These are phyloP conservation scores for Perkinsus olseni DNA, from an alignment of 169 alveolate species.

Conservation along the genomic window DNA sequence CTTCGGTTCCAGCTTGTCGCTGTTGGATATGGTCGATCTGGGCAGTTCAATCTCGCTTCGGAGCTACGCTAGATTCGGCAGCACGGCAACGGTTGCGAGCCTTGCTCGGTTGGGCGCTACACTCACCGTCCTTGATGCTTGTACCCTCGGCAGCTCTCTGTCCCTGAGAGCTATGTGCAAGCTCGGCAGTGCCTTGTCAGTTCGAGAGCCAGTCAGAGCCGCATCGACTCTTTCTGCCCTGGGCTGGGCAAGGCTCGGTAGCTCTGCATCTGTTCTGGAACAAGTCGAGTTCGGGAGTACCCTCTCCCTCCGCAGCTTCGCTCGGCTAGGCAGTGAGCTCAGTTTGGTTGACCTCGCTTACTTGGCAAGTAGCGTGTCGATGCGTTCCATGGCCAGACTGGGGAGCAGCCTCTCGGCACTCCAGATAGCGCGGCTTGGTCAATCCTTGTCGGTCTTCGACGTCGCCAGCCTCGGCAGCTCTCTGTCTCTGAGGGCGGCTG, in stretches of 20 bases:
- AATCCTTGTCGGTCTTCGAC: not conserved
- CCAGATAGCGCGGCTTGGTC: not conserved
- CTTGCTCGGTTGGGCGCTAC: not conserved
- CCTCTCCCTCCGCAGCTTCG: not conserved
- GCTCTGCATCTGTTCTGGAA: not conserved
- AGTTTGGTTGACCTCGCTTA: not conserved
- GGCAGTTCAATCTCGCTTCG: conserved; percentile 1
- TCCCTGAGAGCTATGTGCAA: not conserved
- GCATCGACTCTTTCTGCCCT: not conserved
- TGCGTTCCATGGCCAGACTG: not conserved
- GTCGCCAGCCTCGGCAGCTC: not conserved
- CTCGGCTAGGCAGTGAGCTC: not conserved
- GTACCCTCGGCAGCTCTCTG: not conserved
- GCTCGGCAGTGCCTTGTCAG: not conserved
- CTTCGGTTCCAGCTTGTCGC: not conserved
- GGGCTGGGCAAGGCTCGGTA: not conserved
- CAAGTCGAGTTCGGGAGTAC: not conserved
- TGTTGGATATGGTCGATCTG: conserved; percentile 3
- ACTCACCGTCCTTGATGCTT: not conserved
- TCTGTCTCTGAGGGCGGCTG: not conserved
- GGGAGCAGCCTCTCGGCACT: not conserved
- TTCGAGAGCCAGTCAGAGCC: not conserved
- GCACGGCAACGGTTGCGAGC: not conserved
- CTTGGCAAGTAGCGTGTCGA: not conserved
- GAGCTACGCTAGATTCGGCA: not conserved